Percentiles rank a stretch among this genome's conserved stretches.
These are phyloP conservation scores for Phytophthora hibernalis DNA, from an alignment of 352 stramenopile species.

Conservation along the genomic window DNA sequence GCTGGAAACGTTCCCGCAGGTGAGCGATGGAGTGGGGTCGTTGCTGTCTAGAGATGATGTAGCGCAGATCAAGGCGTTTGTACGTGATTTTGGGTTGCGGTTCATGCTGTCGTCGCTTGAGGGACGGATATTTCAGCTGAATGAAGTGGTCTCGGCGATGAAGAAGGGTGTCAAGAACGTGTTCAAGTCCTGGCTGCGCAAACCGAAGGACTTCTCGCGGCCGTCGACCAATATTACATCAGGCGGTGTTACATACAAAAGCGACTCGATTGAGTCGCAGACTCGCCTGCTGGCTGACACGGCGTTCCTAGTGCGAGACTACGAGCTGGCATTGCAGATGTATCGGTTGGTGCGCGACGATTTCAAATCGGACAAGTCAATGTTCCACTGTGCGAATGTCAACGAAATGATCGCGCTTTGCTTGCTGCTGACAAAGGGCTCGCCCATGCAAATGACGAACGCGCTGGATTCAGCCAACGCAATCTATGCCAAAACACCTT, in stretches of 20 bases:
- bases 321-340: conserved; percentile 90
- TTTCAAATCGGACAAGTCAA: conserved; percentile 91
- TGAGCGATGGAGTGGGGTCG: conserved; percentile 40
- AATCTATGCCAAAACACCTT: conserved; percentile 70
- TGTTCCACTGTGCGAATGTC: conserved; percentile 81
- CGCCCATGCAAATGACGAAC: conserved; percentile 86
- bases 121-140: conserved; percentile 83
- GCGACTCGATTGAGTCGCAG: conserved; percentile 90
- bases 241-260: conserved; percentile 64
- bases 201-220: conserved; percentile 76
- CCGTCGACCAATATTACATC: conserved; percentile 24
- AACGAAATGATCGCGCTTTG: conserved; percentile 92
- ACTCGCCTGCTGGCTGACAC: conserved; percentile 90
- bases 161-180: conserved; percentile 94
- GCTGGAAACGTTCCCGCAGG: conserved; percentile 39
- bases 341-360: conserved; percentile 92
- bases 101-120: conserved; percentile 88
- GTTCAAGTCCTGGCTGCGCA: conserved; percentile 92
- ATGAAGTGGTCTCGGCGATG: conserved; percentile 89
- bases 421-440: conserved; percentile 78
- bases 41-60: conserved; percentile 80
- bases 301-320: conserved; percentile 91
- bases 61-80: conserved; percentile 65
- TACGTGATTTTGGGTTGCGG: conserved; percentile 76
- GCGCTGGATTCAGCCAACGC: conserved; percentile 71